Evolutionary conservation across 352 stramenopile genomes (phyloP).

Genomic region (Phytophthora hibernalis): DNA sequence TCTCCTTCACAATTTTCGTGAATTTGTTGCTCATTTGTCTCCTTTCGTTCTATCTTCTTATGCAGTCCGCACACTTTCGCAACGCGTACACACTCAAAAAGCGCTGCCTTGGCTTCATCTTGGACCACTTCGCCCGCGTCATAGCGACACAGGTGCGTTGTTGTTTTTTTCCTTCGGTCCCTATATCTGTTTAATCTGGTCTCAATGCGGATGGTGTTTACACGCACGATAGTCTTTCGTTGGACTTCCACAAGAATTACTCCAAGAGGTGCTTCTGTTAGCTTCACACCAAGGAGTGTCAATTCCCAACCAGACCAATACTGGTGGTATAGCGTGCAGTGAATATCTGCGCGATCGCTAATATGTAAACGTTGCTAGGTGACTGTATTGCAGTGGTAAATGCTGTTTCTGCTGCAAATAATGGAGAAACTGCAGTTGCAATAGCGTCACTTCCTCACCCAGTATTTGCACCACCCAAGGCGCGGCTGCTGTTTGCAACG

Average conservation of each 20-base stretch:
- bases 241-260: constrained; percentile 56
- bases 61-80: constrained; percentile 73
- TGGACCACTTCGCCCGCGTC: constrained; percentile 83
- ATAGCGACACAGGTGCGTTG: constrained; percentile 66
- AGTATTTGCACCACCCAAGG: constrained; percentile 33
- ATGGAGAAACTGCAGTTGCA: constrained; percentile 3
- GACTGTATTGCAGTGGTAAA: constrained; percentile 3
- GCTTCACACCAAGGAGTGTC: constrained; percentile 71
- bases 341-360: constrained; percentile 34
- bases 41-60: neutral
- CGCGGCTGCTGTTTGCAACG: constrained; percentile 74
- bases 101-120: constrained; percentile 82
- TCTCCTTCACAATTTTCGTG: neutral
- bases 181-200: neutral
- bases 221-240: constrained; percentile 59
- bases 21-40: neutral
- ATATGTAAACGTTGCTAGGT: no score
- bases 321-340: constrained; percentile 14
- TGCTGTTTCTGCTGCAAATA: neutral
- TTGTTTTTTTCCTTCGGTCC: neutral
- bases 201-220: neutral
- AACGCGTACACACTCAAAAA: constrained; percentile 79
- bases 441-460: constrained; percentile 11
- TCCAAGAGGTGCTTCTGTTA: constrained; percentile 78
- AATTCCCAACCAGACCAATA: constrained; percentile 65